Evolutionary conservation across 441 rosid genomes (phyloP), one percentile per base, ranked within the genome.

Genomic region (Geranium incanum): DNA sequence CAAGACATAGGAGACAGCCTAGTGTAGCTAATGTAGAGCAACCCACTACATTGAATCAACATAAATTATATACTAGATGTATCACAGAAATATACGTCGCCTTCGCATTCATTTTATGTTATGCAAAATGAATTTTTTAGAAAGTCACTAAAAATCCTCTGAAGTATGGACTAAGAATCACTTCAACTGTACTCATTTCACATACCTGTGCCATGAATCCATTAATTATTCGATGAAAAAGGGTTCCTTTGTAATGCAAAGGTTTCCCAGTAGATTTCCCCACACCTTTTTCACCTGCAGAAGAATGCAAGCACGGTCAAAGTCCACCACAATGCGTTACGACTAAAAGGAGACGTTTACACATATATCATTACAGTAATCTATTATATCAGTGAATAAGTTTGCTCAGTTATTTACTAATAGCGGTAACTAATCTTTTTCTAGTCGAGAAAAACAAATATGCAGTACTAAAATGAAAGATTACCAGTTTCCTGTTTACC

Each of bases 181-280:
- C 23, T 8, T 59, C 64, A 59, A 59, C 64, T 59, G 21, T 15
- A 18, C 19, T 15, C 64, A 59, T 6, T 6, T 15, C 64, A 59
- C 89, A 38, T 87, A 92, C 99, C 78, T 92, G 99, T 68, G 97
- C 96, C 99, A 95, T 92, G 82, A 92, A 95, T 70, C 98, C 97
- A 81, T 79, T 86, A 52, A 95, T 91, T 71, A 95, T 75, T 75
- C 99, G 98, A 81, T 95, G 99, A 77, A 92, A 87, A 74, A 66
- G 77, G 1, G 96, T 78, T 76, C 97, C 98, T 81, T 95, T 92
- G 80, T 82, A 92, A 71, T 88, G 97, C 76, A 95, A 78, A 82
- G 92, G 91, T 80, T 88, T 95, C 68, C 92, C 88, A 70, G 95
- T 88, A 76, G 92, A 79, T 80, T 82, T 84, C 60, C 98, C 98